Evolutionary conservation across 2,329 filamentous ascomycete genomes (phyloP).

Genomic region (Talaromyces sp.): DNA sequence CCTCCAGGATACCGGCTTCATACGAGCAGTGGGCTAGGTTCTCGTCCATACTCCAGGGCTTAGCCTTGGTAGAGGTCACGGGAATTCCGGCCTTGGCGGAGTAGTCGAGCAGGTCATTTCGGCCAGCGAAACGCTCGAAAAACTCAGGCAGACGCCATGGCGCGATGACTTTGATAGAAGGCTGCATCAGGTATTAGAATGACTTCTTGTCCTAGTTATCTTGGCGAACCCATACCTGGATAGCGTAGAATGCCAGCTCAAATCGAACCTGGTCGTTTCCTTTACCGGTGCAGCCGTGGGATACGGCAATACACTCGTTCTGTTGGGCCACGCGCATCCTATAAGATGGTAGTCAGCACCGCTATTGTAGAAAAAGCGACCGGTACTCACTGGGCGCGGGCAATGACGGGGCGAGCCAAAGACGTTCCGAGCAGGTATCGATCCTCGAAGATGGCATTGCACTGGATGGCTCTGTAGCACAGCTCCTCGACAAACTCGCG

Average conservation of each 20-base stretch:
- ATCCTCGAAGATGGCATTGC: slow-evolving; percentile 63
- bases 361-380: background rate
- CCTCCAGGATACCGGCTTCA: slow-evolving; percentile 67
- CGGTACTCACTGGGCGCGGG: slow-evolving; percentile 32
- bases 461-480: slow-evolving; percentile 70
- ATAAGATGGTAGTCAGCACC: background rate
- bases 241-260: slow-evolving; percentile 46
- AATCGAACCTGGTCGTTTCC: slow-evolving; percentile 46
- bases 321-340: slow-evolving; percentile 31
- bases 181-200: slow-evolving; percentile 14
- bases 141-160: slow-evolving; percentile 45
- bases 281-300: slow-evolving; percentile 44
- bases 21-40: slow-evolving; percentile 62
- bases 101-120: slow-evolving; percentile 45
- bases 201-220: background rate
- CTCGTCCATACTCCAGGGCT: slow-evolving; percentile 21
- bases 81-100: slow-evolving; percentile 42
- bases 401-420: slow-evolving; percentile 43
- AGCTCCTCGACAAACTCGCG: slow-evolving; percentile 75
- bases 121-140: slow-evolving; percentile 44
- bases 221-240: slow-evolving; percentile 19
- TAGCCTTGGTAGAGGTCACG: slow-evolving; percentile 41
- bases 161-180: slow-evolving; percentile 44
- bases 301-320: slow-evolving; percentile 38
- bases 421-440: slow-evolving; percentile 32